Conservation (phyloP, 306 rosid species). For the Cicer arietinum region DNA sequence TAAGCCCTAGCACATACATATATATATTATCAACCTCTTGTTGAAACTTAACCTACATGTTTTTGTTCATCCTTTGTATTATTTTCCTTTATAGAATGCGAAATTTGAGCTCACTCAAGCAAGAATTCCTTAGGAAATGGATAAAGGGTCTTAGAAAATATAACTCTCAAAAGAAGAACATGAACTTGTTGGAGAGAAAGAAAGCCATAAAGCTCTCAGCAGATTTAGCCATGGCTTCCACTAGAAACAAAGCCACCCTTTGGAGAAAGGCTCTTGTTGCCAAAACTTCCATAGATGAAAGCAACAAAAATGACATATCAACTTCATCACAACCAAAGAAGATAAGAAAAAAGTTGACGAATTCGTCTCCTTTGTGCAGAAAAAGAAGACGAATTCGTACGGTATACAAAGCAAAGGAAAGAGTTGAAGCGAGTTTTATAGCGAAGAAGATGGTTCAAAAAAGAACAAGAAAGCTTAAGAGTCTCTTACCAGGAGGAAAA, state of each 20-base stretch:
- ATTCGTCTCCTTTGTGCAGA: constrained; percentile 16
- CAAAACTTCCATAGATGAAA: constrained; percentile 42
- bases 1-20: constrained; percentile 37
- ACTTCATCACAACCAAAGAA: constrained; percentile 16
- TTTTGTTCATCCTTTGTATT: too few relatives aligned
- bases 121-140: constrained; percentile 75
- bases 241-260: constrained; percentile 54
- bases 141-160: constrained; percentile 65
- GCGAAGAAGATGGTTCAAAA: constrained; percentile 60
- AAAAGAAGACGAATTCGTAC: constrained; percentile 48
- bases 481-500: constrained; percentile 82
- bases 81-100: constrained; percentile 49
- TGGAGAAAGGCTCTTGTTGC: constrained; percentile 78
- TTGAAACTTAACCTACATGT: neutral
- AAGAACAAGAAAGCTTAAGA: constrained; percentile 60
- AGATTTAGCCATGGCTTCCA: constrained; percentile 81
- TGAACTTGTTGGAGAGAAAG: constrained; percentile 67
- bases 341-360: neutral
- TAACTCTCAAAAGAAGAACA: constrained; percentile 49
- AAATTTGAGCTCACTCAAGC: constrained; percentile 54
- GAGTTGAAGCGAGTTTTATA: constrained; percentile 42
- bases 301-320: neutral
- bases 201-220: constrained; percentile 77
- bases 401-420: constrained; percentile 19
- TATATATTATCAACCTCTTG: constrained; percentile 4